Percentiles rank a stretch among this genome's conserved stretches.
Evolutionary conservation across 306 rosid species (phyloP).

Genomic region (Carpinus viminea): DNA sequence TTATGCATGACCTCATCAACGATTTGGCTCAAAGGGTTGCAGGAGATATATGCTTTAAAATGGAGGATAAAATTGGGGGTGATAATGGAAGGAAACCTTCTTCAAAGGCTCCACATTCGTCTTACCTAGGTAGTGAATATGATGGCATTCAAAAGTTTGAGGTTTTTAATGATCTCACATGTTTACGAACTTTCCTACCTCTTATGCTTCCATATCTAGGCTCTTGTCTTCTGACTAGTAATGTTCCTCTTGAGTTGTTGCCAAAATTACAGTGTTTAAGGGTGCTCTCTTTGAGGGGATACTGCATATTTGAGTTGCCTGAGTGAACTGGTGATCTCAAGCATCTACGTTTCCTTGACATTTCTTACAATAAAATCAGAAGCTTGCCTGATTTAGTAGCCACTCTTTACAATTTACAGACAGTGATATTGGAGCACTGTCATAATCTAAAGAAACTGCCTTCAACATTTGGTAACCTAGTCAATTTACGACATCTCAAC

Average conservation of each 20-base stretch:
- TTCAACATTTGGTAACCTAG: not conserved
- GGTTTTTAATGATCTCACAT: not conserved
- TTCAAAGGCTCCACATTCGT: not conserved
- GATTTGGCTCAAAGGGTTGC: not conserved
- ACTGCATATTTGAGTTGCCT: not conserved
- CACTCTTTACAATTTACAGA: not conserved
- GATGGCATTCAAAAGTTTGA: not conserved
- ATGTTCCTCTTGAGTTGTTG: not conserved
- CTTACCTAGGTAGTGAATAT: not conserved
- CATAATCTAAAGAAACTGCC: too few relatives aligned
- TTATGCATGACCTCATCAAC: slow-evolving; percentile 15
- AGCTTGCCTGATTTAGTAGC: too few relatives aligned
- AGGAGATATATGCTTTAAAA: rapidly evolving
- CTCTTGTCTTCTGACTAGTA: too few relatives aligned
- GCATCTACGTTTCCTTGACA: not conserved
- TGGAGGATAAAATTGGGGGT: rapidly evolving
- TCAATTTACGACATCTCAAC: too few relatives aligned
- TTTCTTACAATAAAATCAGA: too few relatives aligned
- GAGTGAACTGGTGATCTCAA: not conserved
- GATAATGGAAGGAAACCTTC: not conserved
- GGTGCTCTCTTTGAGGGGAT: not conserved
- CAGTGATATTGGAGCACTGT: not conserved
- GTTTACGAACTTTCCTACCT: slow-evolving; percentile 67
- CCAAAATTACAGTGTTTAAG: not conserved
- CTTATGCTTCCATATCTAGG: not conserved